A percentile compares a stretch with the other conserved stretches of the same genome.
phyloP scores from a whole-genome alignment of 192 early-diverging fungal genomes.

The Ambispora gerdemannii region DNA sequence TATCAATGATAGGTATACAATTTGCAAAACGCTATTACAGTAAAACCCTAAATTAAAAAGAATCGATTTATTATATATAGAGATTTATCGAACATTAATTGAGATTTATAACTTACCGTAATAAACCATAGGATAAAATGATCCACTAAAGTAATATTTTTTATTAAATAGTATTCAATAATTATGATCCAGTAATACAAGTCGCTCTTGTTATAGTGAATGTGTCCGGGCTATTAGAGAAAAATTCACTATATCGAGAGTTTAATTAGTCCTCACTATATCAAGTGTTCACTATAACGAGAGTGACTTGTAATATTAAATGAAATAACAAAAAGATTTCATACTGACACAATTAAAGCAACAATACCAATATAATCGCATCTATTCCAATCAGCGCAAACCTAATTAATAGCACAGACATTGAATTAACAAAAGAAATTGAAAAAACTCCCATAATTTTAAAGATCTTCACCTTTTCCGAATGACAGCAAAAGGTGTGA shows the following conservation, averaged over 20 bases:
- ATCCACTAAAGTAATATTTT: slow-evolving; percentile 39
- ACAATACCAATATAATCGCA: slow-evolving; percentile 94
- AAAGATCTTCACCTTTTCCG: slow-evolving; percentile 49
- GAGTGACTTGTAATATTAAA: neutral
- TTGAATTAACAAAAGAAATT: neutral
- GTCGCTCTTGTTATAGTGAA: no score
- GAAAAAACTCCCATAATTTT: neutral
- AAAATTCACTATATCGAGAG: no score
- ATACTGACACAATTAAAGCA: slow-evolving; percentile 63
- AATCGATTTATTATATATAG: neutral
- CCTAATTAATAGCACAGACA: slow-evolving; percentile 30
- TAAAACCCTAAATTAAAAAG: slow-evolving; percentile 40
- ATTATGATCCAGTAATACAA: neutral
- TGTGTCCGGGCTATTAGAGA: no score
- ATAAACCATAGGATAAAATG: slow-evolving; percentile 50
- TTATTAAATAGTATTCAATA: slow-evolving; percentile 18
- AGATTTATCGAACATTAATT: neutral
- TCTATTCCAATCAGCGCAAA: slow-evolving; percentile 76
- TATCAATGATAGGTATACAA: slow-evolving; percentile 60
- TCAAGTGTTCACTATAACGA: no score
- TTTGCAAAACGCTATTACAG: slow-evolving; percentile 41
- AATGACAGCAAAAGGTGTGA: slow-evolving; percentile 85
- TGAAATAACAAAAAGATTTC: slow-evolving; percentile 5
- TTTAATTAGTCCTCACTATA: no score
- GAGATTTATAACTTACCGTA: slow-evolving; percentile 37